phyloP scores from a whole-genome alignment of 1,284 basidiomycete genomes.

The Ceratobasidium sp. region DNA sequence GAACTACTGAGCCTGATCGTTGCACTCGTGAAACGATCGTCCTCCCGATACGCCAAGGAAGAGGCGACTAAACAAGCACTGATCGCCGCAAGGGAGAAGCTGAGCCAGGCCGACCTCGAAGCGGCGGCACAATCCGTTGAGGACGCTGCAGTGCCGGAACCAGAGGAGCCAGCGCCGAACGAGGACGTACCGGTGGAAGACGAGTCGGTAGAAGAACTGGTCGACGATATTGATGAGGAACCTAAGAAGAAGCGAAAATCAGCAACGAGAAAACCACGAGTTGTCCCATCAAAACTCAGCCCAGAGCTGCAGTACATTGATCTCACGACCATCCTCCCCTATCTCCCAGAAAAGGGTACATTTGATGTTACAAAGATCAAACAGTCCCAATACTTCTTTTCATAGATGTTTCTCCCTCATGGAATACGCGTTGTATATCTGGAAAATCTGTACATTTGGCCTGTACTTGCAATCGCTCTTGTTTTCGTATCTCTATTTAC shows the following conservation, averaged over 20 bases:
- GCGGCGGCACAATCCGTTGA: slow-evolving; percentile 27
- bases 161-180: slow-evolving; percentile 41
- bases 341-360: slow-evolving; percentile 82
- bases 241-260: slow-evolving; percentile 41
- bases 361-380: slow-evolving; percentile 90
- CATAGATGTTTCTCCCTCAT: slow-evolving; percentile 52
- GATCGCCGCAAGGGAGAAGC: slow-evolving; percentile 20
- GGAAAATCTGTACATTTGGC: slow-evolving; percentile 4
- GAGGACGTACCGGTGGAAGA: slow-evolving; percentile 45
- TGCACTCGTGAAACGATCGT: slow-evolving; percentile 11
- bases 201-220: slow-evolving; percentile 45
- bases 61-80: slow-evolving; percentile 16
- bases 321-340: slow-evolving; percentile 79
- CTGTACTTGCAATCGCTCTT: slow-evolving; percentile 19
- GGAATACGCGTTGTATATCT: slow-evolving; percentile 16
- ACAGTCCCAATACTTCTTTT: slow-evolving; percentile 89
- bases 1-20: slow-evolving; percentile 42
- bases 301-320: slow-evolving; percentile 64
- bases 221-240: background rate
- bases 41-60: slow-evolving; percentile 16
- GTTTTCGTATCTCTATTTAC: slow-evolving; percentile 11
- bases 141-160: slow-evolving; percentile 8
- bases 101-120: slow-evolving; percentile 39
- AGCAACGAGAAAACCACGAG: slow-evolving; percentile 38
- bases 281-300: slow-evolving; percentile 42